Evolutionary conservation across 2,329 filamentous ascomycete genomes (phyloP), one percentile per base, ranked within the genome.

Genomic region (Colletotrichum camelliae): DNA sequence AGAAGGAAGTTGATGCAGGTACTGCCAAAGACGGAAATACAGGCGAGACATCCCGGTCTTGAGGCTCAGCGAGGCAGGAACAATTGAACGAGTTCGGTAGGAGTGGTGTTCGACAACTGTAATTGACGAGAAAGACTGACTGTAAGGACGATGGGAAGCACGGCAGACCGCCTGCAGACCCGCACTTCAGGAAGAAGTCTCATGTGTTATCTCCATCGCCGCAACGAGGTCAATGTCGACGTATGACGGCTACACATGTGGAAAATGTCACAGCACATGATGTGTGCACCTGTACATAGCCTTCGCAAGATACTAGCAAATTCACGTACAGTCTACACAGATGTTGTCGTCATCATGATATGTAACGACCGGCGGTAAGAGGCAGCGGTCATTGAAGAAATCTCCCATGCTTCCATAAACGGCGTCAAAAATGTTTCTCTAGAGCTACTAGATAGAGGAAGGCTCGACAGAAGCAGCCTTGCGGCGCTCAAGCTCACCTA

Each of bases 331-430:
- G n/a, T 69, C 37, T 62, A 27, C 31, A 24, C 24, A 39, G 15
- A 7, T 35, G 9, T n/a, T 12, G 15, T 75, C 52, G n/a, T 67
- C 24, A 76, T 43, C 55, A 72, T 62, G 21, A 58, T 65, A 91
- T 93, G 92, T 93, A 87, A 92, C 92, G 89, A 91, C 91, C 91
- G 92, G 90, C 92, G 92, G 92, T 94, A 93, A 93, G 92, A 92
- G 90, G 89, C 90, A 89, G 80, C 86, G 89, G 86, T 91, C 91
- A 91, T 88, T 80, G 89, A 91, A 88, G 85, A 85, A 84, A 88
- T 90, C 90, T 93, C 87, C 87, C 90, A 89, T 91, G 91, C 91
- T 92, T 93, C 92, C 92, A 93, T 92, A 92, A 92, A 84, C 91
- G 91, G 91, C 89, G 91, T 91, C 83, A 81, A 84, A 81, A 88